Base-by-base conservation (phyloP, 805 yeast genomes). In the Lachancea mirantina region DNA sequence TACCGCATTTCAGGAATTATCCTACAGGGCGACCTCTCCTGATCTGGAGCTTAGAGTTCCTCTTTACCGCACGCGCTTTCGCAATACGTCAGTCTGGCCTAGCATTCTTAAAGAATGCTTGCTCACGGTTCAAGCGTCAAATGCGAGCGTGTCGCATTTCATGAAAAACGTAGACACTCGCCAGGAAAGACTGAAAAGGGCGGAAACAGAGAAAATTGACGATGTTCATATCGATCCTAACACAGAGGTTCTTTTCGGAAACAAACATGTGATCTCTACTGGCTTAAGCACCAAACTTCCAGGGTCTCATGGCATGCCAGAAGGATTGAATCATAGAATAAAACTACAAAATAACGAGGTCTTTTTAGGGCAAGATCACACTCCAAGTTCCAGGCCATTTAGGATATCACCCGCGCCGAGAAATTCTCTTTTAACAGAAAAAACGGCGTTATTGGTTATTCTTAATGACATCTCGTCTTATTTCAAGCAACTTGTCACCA, bases 1-100 rank as follows among this genome's bases (percentile, higher is more conserved):
- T 38, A 75, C 85, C 1, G 87, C 89, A 2, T 80, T 74, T 57
- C 89, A 82, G 56, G 92, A 82, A 49, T 61, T 81, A 34, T 80
- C 84, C 1, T 77, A 70, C 45, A 62, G 81, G 28, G 62, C 87
- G 6, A 70, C 76, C 1, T 57, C 74, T 3, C 50, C 62, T 1
- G 68, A 70, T 39, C 42, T 57, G 3, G 66, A 70, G 30, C 59
- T 70, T 32, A 66, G 88, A 50, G 42, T 52, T 18, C 62, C 74
- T 3, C 69, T 81, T 17, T 81, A 75, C 50, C 66, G 65, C 40
- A 67, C 69, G 14, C 63, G 65, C 34, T 59, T 66, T 26, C 68
- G 61, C 40, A 59, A 63, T 33, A 63, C 67, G 2, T 64, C 60
- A 40, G 49, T 66, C 6, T 80, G 88, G 88, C 62, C 71, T 0